phyloP scores from a whole-genome alignment of 768 basidiomycete genomes.

The Gyrodon lividus region DNA sequence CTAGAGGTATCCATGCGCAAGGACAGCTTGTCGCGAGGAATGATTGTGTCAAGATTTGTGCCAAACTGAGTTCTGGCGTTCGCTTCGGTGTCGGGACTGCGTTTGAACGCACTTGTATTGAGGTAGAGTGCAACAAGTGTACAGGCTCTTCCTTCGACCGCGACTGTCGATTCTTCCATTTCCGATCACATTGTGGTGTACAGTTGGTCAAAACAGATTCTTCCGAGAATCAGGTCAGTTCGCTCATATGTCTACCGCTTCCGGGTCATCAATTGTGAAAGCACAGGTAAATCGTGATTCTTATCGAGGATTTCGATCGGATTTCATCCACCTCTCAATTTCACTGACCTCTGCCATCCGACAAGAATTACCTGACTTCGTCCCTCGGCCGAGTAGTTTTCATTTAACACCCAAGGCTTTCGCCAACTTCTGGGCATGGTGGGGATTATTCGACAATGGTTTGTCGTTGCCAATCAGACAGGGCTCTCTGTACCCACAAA shows the following conservation, averaged over 20 bases:
- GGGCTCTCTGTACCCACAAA: conserved; percentile 75
- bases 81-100: conserved; percentile 83
- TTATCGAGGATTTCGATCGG: conserved; percentile 84
- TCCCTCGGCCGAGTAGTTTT: conserved; percentile 57
- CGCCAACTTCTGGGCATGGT: conserved; percentile 92
- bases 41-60: conserved; percentile 69
- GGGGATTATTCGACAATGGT: conserved; percentile 75
- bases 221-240: conserved; percentile 48
- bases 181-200: conserved; percentile 78
- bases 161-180: conserved; percentile 77
- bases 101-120: conserved; percentile 76
- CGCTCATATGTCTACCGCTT: not conserved
- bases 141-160: conserved; percentile 64
- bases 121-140: conserved; percentile 62
- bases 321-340: conserved; percentile 90
- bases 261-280: not conserved
- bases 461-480: conserved; percentile 85
- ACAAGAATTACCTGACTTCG: conserved; percentile 17
- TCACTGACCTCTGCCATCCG: conserved; percentile 72
- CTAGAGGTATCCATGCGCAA: conserved; percentile 16
- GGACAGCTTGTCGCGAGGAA: conserved; percentile 21
- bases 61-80: conserved; percentile 80
- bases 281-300: conserved; percentile 60
- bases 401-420: conserved; percentile 85
- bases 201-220: conserved; percentile 49